These are phyloP conservation scores for Cladophialophora exuberans DNA, from an alignment of 2,329 filamentous ascomycete species.

Conservation along the genomic window DNA sequence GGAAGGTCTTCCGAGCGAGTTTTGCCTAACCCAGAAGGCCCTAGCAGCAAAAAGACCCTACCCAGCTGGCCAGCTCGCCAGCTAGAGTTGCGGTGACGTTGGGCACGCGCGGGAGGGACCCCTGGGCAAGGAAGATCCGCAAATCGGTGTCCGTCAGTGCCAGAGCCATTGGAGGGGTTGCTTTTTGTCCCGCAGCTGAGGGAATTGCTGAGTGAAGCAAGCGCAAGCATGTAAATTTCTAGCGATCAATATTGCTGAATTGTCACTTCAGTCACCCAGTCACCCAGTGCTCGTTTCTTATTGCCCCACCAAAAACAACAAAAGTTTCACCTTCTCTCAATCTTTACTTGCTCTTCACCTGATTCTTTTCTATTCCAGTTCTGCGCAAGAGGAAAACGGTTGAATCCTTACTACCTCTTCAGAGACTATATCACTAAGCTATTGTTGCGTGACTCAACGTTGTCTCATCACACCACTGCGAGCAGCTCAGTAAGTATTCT, in stretches of 20 bases:
- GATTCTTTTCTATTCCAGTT: not conserved
- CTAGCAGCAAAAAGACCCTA: not conserved
- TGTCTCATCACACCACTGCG: conserved; percentile 21
- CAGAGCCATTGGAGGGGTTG: conserved; percentile 10
- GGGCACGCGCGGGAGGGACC: conserved; percentile 7
- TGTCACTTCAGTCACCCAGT: conserved; percentile 18
- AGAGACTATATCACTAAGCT: conserved; percentile 21
- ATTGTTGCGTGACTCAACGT: conserved; percentile 21
- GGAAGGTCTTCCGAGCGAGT: conserved; percentile 19
- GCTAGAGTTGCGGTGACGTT: conserved; percentile 4
- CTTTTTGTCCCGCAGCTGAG: conserved; percentile 11
- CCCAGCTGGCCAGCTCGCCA: not conserved
- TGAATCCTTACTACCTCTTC: conserved; percentile 1
- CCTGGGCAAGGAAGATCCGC: not conserved
- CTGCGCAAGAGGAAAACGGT: not conserved
- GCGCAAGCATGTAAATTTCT: conserved; percentile 12
- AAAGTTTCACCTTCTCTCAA: conserved; percentile 24
- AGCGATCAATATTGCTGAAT: conserved; percentile 19
- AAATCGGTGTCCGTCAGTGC: conserved; percentile 4
- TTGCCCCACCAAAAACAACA: conserved; percentile 31
- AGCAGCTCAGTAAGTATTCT: conserved; percentile 20
- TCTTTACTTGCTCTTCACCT: conserved; percentile 6
- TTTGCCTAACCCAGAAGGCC: not conserved
- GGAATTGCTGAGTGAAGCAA: conserved; percentile 15
- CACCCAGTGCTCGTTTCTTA: no score